Evolutionary conservation across 2,329 filamentous ascomycete species (phyloP).

Genomic region (Stemphylium lycopersici): DNA sequence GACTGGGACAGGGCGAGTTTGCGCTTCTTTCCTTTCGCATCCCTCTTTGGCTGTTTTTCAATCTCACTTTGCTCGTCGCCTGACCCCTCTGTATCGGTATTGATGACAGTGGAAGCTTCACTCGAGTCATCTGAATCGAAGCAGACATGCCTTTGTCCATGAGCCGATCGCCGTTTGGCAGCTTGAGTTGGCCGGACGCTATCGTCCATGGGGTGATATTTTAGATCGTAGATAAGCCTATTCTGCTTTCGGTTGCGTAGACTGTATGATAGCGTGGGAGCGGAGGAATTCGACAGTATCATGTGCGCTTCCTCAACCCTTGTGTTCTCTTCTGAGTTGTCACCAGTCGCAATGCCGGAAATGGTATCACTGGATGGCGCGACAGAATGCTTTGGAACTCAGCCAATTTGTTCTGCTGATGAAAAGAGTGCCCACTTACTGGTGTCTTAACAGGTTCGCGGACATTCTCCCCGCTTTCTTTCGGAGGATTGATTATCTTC

Average conservation of each 20-base stretch:
- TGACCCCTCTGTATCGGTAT: constrained; percentile 6
- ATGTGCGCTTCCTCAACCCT: not conserved
- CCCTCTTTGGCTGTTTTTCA: not conserved
- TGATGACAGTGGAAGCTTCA: not conserved
- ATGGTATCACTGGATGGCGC: not conserved
- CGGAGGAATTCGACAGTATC: constrained; percentile 11
- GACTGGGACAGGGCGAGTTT: not conserved
- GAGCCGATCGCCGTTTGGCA: constrained; percentile 31
- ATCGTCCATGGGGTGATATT: constrained; percentile 46
- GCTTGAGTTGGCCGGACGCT: constrained; percentile 34
- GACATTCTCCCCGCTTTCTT: not conserved
- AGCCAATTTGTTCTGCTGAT: not conserved
- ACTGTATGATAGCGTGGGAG: constrained; percentile 14
- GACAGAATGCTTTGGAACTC: not conserved
- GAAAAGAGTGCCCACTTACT: not conserved
- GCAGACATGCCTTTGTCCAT: constrained; percentile 19
- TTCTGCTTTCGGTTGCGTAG: constrained; percentile 20
- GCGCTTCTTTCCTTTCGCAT: constrained; percentile 18
- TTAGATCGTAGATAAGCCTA: constrained; percentile 38
- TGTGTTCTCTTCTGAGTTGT: constrained; percentile 25
- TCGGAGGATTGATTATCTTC: not conserved
- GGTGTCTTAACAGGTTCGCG: not conserved
- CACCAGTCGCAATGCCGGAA: constrained; percentile 12
- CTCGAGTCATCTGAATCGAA: constrained; percentile 1
- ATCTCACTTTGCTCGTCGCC: constrained; percentile 14